Base-by-base conservation (phyloP, 1,284 basidiomycete genomes). In the Athelia psychrophila region DNA sequence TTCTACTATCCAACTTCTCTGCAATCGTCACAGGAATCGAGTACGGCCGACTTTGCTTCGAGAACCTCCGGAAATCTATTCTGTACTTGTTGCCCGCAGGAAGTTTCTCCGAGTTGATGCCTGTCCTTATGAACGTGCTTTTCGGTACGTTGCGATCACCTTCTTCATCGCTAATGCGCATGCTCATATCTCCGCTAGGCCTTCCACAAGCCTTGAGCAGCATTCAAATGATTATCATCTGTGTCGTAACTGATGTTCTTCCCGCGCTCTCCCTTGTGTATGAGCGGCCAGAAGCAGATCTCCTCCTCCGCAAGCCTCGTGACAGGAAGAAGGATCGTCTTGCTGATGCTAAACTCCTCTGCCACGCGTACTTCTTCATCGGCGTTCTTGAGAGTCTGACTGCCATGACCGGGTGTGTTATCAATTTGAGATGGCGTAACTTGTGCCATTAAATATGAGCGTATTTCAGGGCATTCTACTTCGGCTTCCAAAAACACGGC, bases 281-380 rank as follows among this genome's bases (percentile, higher is more conserved):
- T 54, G 84, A 86, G 59, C 73, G 78, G 55, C 79, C 83, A 9
- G 84, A 86, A 65, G 71, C 75, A 44, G 78, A 76, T 47, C 69
- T 83, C 2, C 74, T 90, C 51, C 62, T 75, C 10, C 78, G 86
- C 44, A 80, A 80, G 54, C 88, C 88, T 0, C 75, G 89, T 32
- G 78, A 88, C 54, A 75, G 79, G 20, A 81, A 74, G 52, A 80
- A 63, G 4, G 81, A 84, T 51, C 70, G 80, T 16, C 70, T 83
- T 13, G 79, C 72, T 0, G 71, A 79, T 53, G 67, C 70, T 64
- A 65, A 63, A 22, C 73, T 88, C 44, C 72, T 88, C 47, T 55
- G 78, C 6, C 87, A 90, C 32, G 84, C 84, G 1, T 90, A 89
- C 64, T 68, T 78, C 5, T 84, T 86, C 65, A 62, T 86, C 19